phyloP scores from a whole-genome alignment of 139 green algal genomes.

The Picochlorum sp. region DNA sequence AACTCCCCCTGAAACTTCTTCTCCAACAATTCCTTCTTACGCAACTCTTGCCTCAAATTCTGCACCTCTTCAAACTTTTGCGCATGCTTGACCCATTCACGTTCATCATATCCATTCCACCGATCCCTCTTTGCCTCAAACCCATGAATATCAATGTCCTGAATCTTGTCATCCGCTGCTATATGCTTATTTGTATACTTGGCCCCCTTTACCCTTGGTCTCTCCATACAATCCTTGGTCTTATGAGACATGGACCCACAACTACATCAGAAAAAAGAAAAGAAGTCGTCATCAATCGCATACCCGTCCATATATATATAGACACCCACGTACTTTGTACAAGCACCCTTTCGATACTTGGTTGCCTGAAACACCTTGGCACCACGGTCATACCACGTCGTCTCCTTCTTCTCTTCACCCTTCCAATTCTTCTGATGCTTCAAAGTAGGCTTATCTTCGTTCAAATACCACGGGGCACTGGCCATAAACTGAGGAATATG shows the following conservation, averaged over 20 bases:
- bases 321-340: conserved; percentile 80
- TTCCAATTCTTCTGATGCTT: conserved; percentile 99
- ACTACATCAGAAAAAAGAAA: not conserved
- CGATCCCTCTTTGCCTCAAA: conserved; percentile 93
- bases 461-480: conserved; percentile 94
- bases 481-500: conserved; percentile 99
- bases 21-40: conserved; percentile 56
- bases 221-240: conserved; percentile 91
- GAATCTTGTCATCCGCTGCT: conserved; percentile 87
- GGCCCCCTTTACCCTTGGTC: conserved; percentile 79
- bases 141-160: conserved; percentile 63
- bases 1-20: conserved; percentile 25
- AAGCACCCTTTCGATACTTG: conserved; percentile 94
- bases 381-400: conserved; percentile 86
- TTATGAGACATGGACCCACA: conserved; percentile 95
- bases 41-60: conserved; percentile 42
- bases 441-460: conserved; percentile 71
- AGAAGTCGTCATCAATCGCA: not conserved
- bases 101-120: conserved; percentile 88
- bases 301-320: not conserved
- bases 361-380: conserved; percentile 86
- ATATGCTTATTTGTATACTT: conserved; percentile 88
- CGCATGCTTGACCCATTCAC: conserved; percentile 58
- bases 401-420: conserved; percentile 41
- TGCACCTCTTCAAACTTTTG: conserved; percentile 64